phyloP scores from a whole-genome alignment of 2,329 filamentous ascomycete genomes.

The Trichothecium sympodiale region DNA sequence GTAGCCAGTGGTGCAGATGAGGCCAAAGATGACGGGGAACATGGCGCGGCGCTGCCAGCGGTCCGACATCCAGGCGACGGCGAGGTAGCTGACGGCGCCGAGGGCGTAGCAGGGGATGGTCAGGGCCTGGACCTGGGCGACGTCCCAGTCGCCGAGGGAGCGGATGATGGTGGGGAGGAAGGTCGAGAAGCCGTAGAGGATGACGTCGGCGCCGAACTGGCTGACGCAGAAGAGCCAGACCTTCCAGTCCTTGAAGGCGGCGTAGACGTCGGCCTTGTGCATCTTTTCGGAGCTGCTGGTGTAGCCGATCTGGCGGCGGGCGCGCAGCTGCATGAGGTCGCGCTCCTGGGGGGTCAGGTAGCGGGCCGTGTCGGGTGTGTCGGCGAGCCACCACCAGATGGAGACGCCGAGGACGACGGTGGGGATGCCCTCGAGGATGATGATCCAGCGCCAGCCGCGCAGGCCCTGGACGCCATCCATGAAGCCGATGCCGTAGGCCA shows the following conservation, averaged over 20 bases:
- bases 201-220: slow-evolving; percentile 51
- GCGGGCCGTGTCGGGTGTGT: slow-evolving; percentile 34
- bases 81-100: slow-evolving; percentile 48
- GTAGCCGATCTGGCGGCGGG: slow-evolving; percentile 16
- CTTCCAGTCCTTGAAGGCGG: slow-evolving; percentile 51
- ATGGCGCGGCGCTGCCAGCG: slow-evolving; percentile 43
- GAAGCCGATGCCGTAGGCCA: slow-evolving; percentile 21
- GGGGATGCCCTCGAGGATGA: slow-evolving; percentile 36
- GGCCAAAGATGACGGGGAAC: slow-evolving; percentile 39
- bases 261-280: slow-evolving; percentile 43
- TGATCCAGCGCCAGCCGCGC: slow-evolving; percentile 41
- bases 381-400: slow-evolving; percentile 17
- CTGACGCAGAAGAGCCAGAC: slow-evolving; percentile 48
- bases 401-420: slow-evolving; percentile 19
- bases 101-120: slow-evolving; percentile 57
- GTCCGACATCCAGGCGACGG: slow-evolving; percentile 47
- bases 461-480: slow-evolving; percentile 22
- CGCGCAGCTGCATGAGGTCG: slow-evolving; percentile 20
- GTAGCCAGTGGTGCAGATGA: slow-evolving; percentile 43
- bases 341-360: slow-evolving; percentile 42
- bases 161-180: slow-evolving; percentile 58
- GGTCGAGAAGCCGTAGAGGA: slow-evolving; percentile 51
- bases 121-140: slow-evolving; percentile 43
- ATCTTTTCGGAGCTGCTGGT: slow-evolving; percentile 16
- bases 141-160: slow-evolving; percentile 37